Conservation (phyloP, 179 eudicot species). For the Spinacia oleracea region DNA sequence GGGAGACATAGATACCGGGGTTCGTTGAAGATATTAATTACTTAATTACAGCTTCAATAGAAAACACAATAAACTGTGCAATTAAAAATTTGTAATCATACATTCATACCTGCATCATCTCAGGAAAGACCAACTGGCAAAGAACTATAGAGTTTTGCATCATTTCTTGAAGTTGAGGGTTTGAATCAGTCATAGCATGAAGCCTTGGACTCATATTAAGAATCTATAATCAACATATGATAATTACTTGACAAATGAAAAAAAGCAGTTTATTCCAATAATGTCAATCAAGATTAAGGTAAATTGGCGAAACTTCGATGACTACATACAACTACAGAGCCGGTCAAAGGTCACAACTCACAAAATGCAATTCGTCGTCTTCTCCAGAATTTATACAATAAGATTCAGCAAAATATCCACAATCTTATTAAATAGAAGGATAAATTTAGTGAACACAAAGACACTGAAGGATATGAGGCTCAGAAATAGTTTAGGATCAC, state of each 20-base stretch:
- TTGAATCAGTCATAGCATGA: constrained; percentile 56
- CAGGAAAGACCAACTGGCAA: not conserved
- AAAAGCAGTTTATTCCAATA: not conserved
- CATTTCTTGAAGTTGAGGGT: constrained; percentile 76
- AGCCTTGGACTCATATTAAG: constrained; percentile 50
- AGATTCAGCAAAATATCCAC: not conserved
- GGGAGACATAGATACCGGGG: not conserved
- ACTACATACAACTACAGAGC: not conserved
- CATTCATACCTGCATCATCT: too few species aligned
- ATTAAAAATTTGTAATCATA: too few species aligned
- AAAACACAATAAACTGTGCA: too few species aligned
- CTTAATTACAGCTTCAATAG: too few species aligned
- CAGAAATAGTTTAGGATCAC: not conserved
- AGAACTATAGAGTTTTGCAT: constrained; percentile 64
- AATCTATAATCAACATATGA: constrained; percentile 25
- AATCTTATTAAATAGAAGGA: not conserved
- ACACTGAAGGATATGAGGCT: not conserved
- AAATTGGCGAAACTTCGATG: not conserved
- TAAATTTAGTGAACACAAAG: not conserved
- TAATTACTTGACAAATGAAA: not conserved
- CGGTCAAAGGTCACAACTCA: not conserved
- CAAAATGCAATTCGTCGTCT: constrained; percentile 1
- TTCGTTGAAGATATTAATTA: too few species aligned
- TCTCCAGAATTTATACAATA: not conserved
- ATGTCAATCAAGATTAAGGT: not conserved